Conservation (phyloP, 164 flowering plant species). For the Cinnamomum chago region DNA sequence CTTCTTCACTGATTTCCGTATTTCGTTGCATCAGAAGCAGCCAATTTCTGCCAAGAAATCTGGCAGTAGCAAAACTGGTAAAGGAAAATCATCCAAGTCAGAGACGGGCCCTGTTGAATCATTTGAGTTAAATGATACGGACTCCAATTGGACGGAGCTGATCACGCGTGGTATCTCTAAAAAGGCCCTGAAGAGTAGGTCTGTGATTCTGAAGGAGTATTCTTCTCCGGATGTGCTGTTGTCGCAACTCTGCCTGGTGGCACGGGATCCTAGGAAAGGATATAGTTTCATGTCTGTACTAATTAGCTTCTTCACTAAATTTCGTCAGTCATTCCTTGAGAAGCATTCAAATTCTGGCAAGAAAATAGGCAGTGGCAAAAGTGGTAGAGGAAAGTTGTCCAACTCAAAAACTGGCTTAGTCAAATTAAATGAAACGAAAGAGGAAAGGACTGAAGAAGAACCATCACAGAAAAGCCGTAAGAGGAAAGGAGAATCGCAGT, state of each 20-base stretch:
- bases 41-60: constrained; percentile 12
- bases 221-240: constrained; percentile 42
- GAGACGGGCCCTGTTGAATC: constrained; percentile 23
- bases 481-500: constrained; percentile 17
- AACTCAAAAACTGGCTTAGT: constrained; percentile 12
- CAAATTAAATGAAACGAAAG: constrained; percentile 35
- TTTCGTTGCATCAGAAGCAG: constrained; percentile 24
- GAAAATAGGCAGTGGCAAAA: constrained; percentile 11
- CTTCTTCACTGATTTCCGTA: constrained; percentile 52
- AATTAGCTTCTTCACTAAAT: constrained; percentile 41
- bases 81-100: constrained; percentile 10
- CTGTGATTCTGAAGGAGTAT: constrained; percentile 13
- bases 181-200: constrained; percentile 14
- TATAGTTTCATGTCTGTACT: constrained; percentile 17
- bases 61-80: constrained; percentile 10
- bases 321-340: constrained; percentile 34
- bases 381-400: constrained; percentile 11
- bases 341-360: constrained; percentile 16
- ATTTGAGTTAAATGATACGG: constrained; percentile 30
- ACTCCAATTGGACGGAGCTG: constrained; percentile 41
- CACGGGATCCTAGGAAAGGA: constrained; percentile 42
- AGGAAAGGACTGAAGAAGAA: constrained; percentile 30
- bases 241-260: constrained; percentile 45
- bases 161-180: constrained; percentile 20
- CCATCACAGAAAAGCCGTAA: constrained; percentile 13